phyloP scores from a whole-genome alignment of 257 asterid genomes.

The Nicotiana knightiana region DNA sequence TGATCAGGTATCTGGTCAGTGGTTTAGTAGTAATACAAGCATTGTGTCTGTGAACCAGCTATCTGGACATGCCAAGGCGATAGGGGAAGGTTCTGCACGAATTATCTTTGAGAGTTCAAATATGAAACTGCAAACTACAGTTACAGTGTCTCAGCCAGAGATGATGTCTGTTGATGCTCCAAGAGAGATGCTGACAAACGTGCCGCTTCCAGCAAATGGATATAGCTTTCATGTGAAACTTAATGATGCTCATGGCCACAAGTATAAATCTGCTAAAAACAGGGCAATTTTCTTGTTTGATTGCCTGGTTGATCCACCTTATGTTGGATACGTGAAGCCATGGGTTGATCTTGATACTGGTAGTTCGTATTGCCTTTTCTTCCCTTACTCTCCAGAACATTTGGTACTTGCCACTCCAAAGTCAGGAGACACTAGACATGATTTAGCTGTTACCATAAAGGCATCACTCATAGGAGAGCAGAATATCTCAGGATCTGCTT shows the following conservation, averaged over 20 bases:
- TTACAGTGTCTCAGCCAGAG: constrained; percentile 55
- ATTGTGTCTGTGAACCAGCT: constrained; percentile 39
- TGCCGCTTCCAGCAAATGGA: constrained; percentile 63
- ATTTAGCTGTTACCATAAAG: constrained; percentile 39
- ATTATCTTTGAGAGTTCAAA: constrained; percentile 40
- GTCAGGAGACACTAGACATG: constrained; percentile 21
- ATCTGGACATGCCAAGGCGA: constrained; percentile 78
- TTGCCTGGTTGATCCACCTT: constrained; percentile 60
- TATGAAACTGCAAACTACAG: constrained; percentile 52
- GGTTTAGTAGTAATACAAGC: constrained; percentile 68
- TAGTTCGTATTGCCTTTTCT: constrained; percentile 53
- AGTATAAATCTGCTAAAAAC: constrained; percentile 23
- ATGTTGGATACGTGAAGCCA: constrained; percentile 58
- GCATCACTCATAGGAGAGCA: constrained; percentile 57
- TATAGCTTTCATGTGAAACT: constrained; percentile 57
- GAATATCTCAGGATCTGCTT: constrained; percentile 55
- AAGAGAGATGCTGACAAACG: constrained; percentile 53
- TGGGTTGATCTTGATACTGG: constrained; percentile 61
- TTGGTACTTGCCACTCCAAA: constrained; percentile 37
- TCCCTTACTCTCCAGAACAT: constrained; percentile 72
- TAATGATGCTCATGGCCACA: constrained; percentile 22
- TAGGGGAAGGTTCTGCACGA: constrained; percentile 52
- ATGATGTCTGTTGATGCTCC: constrained; percentile 59
- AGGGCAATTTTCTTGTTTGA: constrained; percentile 28
- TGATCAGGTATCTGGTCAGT: constrained; percentile 50